A percentile compares a stretch with the other conserved stretches of the same genome.
Evolutionary conservation across 176 grass and related monocot species (phyloP).

Genomic region (Eleusine coracana): DNA sequence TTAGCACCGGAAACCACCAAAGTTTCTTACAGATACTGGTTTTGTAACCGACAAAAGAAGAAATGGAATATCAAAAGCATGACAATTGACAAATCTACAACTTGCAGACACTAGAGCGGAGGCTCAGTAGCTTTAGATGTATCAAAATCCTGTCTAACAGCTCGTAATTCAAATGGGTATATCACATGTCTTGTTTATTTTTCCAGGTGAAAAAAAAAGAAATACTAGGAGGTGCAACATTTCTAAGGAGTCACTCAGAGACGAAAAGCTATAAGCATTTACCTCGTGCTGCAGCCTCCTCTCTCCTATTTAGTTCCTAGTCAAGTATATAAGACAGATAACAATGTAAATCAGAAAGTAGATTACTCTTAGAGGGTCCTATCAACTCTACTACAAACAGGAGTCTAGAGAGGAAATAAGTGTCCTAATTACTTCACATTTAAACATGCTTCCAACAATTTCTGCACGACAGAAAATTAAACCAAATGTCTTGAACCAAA

Average conservation of each 20-base stretch:
- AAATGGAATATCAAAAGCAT: no score
- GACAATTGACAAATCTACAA: no score
- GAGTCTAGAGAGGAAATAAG: background rate
- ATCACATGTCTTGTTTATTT: background rate
- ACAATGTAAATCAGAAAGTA: conserved; percentile 31
- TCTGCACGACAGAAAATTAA: background rate
- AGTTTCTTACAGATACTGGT: no score
- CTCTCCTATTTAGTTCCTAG: conserved; percentile 85
- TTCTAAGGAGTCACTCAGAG: conserved; percentile 13
- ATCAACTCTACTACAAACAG: background rate
- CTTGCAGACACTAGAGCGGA: background rate
- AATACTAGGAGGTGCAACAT: background rate
- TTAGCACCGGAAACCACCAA: no score
- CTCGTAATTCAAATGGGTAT: background rate
- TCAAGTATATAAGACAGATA: conserved; percentile 31
- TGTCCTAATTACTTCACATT: conserved; percentile 8
- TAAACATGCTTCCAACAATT: background rate
- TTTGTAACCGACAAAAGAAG: no score
- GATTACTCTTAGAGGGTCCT: conserved; percentile 6
- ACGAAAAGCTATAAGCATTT: conserved; percentile 29
- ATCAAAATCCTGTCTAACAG: conserved; percentile 10
- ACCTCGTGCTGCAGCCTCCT: conserved; percentile 89
- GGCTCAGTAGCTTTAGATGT: conserved; percentile 1
- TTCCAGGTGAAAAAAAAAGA: background rate
- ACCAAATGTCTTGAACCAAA: background rate